Conservation (phyloP, 495 filamentous ascomycete species). For the Tetracladium marchalianum region DNA sequence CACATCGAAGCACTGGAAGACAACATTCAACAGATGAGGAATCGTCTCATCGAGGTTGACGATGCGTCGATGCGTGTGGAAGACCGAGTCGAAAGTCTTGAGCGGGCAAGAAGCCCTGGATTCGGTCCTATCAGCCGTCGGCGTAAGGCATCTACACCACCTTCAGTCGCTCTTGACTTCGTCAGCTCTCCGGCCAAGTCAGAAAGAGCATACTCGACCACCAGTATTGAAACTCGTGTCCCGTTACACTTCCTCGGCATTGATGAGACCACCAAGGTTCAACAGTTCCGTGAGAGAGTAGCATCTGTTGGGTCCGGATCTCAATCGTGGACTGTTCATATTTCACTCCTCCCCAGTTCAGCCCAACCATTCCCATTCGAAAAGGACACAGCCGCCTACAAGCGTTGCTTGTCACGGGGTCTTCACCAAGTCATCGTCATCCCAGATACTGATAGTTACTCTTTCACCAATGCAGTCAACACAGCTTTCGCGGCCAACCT, state of each 20-base stretch:
- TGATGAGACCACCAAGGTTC: slow-evolving; percentile 8
- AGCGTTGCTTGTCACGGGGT: slow-evolving; percentile 44
- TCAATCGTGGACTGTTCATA: slow-evolving; percentile 43
- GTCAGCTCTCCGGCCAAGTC: neutral
- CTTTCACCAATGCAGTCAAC: slow-evolving; percentile 34
- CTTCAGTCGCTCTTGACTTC: slow-evolving; percentile 11
- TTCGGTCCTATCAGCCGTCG: slow-evolving; percentile 13
- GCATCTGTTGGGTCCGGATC: slow-evolving; percentile 12
- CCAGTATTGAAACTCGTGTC: slow-evolving; percentile 10
- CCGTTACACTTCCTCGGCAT: slow-evolving; percentile 2
- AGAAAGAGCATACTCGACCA: slow-evolving; percentile 10
- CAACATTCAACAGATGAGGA: slow-evolving; percentile 30
- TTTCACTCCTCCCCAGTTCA: slow-evolving; percentile 41
- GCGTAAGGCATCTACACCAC: slow-evolving; percentile 21
- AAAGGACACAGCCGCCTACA: slow-evolving; percentile 47
- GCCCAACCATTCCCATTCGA: slow-evolving; percentile 46
- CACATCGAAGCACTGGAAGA: slow-evolving; percentile 34
- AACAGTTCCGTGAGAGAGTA: slow-evolving; percentile 11
- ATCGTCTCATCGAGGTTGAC: slow-evolving; percentile 35
- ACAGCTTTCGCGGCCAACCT: slow-evolving; percentile 39
- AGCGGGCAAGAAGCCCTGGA: slow-evolving; percentile 16
- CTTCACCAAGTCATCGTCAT: slow-evolving; percentile 43
- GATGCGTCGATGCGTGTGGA: slow-evolving; percentile 41
- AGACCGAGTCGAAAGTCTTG: slow-evolving; percentile 39
- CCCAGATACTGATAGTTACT: slow-evolving; percentile 33